These are phyloP conservation scores for Neonectria neomacrospora DNA, from an alignment of 2,329 filamentous ascomycete species.

Conservation along the genomic window DNA sequence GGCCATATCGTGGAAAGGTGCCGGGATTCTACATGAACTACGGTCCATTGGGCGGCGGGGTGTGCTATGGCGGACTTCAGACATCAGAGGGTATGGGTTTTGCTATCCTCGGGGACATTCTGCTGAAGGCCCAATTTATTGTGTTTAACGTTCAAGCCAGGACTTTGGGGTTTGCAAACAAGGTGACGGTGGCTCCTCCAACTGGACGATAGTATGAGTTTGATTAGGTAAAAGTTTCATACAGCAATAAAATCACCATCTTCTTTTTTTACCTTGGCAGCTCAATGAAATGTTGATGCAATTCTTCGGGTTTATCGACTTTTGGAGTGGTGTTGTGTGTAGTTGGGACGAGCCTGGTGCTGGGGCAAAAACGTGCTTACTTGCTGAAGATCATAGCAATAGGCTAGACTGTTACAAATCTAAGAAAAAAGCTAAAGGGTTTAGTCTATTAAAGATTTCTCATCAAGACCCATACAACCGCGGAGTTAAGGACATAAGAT, in stretches of 20 bases:
- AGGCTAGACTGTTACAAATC: conserved; percentile 26
- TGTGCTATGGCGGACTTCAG: conserved; percentile 54
- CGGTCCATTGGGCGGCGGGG: conserved; percentile 38
- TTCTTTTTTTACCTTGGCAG: neutral
- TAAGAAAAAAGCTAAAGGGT: neutral
- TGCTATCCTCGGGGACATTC: conserved; percentile 54
- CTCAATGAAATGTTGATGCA: neutral
- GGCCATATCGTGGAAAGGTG: conserved; percentile 48
- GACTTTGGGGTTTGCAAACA: conserved; percentile 54
- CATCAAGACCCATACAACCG: neutral
- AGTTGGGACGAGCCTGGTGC: no score
- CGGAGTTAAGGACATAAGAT: conserved; percentile 23
- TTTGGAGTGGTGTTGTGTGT: no score
- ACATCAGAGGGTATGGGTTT: conserved; percentile 51
- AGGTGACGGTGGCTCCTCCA: conserved; percentile 37
- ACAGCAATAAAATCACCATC: neutral
- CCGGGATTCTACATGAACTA: conserved; percentile 55
- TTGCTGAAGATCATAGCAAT: neutral
- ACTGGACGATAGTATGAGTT: neutral
- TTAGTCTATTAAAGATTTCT: neutral
- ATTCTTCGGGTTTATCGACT: no score
- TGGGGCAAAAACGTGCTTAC: neutral
- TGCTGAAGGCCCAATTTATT: conserved; percentile 58
- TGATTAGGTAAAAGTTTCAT: neutral
- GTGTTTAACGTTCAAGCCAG: conserved; percentile 51